Evolutionary conservation across 352 stramenopile genomes (phyloP), one percentile per base, ranked within the genome.

Genomic region (Halophytophthora batemanensis): DNA sequence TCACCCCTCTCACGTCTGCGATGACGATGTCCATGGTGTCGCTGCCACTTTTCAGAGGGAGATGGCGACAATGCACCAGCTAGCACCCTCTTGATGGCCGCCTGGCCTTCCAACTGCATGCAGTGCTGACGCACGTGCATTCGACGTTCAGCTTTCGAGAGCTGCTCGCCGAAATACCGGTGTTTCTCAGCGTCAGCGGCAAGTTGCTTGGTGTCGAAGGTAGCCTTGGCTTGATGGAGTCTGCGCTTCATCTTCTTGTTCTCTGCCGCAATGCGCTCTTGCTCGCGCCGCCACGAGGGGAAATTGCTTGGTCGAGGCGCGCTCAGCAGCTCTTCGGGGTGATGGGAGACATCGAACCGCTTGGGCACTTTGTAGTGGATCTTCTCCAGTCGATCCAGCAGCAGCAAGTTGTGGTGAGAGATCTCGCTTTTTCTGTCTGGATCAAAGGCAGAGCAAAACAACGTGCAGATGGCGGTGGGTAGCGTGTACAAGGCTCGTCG

Each of bases 321-420:
- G 23, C 66, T 73, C 17, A 74, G 52, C 18, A 81, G 53, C 11
- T 68, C 65, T 6, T 79, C 61, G 0, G 53, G 63, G 33, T 82
- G 69, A 38, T 84, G 77, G 3, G 73, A 86, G 29, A 86, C 56
- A 29, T 88, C 77, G 29, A 81, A 86, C 35, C 77, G 67, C 52
- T 81, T 82, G 12, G 74, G 77, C 0, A 84, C 6, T 23, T 76
- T 63, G 28, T 61, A 57, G 45, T 86, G 77, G 42, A 86, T 86
- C 6, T 60, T 62, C 51, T 86, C 77, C 14, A 88, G 64, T 2
- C 61, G 61, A 19, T 69, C 29, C 6, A 88, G 51, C 18, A 88
- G 39, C 0, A 78, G 53, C 29, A 70, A 45, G 29, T 88, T 88
- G 45, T 82, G 59, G 28, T 79, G 63, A 5, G 54, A 50, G 40